Percentiles rank a stretch among this genome's conserved stretches.
These are phyloP conservation scores for Talaromyces pinophilus DNA, from an alignment of 2,329 filamentous ascomycete species.

Conservation along the genomic window DNA sequence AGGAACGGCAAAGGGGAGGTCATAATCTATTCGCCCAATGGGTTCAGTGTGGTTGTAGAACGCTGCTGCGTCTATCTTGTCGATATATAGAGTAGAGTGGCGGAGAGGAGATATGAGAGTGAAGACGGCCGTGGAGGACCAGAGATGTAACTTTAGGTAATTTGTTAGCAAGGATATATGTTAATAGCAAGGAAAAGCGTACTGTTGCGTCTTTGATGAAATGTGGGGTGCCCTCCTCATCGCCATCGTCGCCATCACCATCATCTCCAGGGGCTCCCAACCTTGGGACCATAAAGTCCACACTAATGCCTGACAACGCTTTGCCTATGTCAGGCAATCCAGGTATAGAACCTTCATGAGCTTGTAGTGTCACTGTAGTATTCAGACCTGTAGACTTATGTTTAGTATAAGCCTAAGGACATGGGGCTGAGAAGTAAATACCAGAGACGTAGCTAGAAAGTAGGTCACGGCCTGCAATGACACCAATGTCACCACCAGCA, in stretches of 20 bases:
- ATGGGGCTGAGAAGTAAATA: constrained; percentile 31
- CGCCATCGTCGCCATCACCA: constrained; percentile 41
- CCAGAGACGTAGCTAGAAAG: constrained; percentile 85
- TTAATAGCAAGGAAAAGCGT: constrained; percentile 30
- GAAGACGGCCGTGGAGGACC: constrained; percentile 85
- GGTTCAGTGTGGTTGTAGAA: constrained; percentile 78
- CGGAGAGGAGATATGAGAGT: constrained; percentile 75
- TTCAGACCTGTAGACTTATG: constrained; percentile 62
- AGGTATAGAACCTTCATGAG: constrained; percentile 73
- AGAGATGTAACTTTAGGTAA: constrained; percentile 64
- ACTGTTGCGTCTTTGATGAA: constrained; percentile 82
- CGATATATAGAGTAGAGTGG: constrained; percentile 73
- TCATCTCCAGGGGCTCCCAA: constrained; percentile 58
- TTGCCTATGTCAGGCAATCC: constrained; percentile 69
- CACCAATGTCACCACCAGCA: constrained; percentile 62
- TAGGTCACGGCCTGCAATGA: constrained; percentile 66
- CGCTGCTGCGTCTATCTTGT: constrained; percentile 78
- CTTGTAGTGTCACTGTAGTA: constrained; percentile 72
- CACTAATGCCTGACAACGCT: constrained; percentile 69
- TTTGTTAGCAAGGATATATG: constrained; percentile 23
- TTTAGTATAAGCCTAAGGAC: constrained; percentile 1
- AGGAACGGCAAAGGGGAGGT: constrained; percentile 71
- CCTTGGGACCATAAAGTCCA: constrained; percentile 71
- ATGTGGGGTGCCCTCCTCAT: constrained; percentile 54
- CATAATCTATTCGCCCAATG: constrained; percentile 75